phyloP scores from a whole-genome alignment of 1,284 basidiomycete genomes.

The Boletellus deceptivus region DNA sequence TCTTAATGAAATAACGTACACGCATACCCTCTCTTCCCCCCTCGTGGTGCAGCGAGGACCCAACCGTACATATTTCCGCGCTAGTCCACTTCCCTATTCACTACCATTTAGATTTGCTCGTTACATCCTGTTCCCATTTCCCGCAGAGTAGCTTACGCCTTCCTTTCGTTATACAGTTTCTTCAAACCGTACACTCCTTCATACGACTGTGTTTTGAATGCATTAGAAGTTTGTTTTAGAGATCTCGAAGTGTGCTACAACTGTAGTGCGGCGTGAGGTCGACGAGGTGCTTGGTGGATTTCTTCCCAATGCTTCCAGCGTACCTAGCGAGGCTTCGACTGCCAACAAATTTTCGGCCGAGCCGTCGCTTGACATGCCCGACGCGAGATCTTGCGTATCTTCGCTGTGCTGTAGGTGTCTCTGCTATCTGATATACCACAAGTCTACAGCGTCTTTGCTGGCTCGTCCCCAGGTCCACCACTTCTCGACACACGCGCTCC shows the following conservation, averaged over 20 bases:
- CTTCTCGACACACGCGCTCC: slow-evolving; percentile 2
- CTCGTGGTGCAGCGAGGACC: slow-evolving; percentile 22
- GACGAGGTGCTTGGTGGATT: not conserved
- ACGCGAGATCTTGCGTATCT: not conserved
- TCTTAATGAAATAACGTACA: slow-evolving; percentile 25
- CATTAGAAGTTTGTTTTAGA: slow-evolving; percentile 25
- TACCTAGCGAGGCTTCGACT: not conserved
- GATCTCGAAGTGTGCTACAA: not conserved
- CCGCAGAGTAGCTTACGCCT: slow-evolving; percentile 23
- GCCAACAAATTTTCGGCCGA: slow-evolving; percentile 11
- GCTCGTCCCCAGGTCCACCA: slow-evolving; percentile 2
- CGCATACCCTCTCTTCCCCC: slow-evolving; percentile 18
- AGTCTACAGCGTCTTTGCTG: slow-evolving; percentile 2
- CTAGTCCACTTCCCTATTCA: slow-evolving; percentile 17
- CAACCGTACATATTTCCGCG: slow-evolving; percentile 21
- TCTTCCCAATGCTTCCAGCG: not conserved
- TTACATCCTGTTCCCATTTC: slow-evolving; percentile 13
- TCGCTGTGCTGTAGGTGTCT: slow-evolving; percentile 1
- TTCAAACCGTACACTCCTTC: slow-evolving; percentile 31
- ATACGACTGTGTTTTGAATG: slow-evolving; percentile 21
- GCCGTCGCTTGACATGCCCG: not conserved
- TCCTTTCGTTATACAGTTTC: slow-evolving; percentile 26
- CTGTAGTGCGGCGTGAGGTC: too few species aligned
- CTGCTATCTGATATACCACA: slow-evolving; percentile 1
- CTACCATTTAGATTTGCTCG: slow-evolving; percentile 23